Conservation (phyloP, 805 yeast species). For the Candida taoyuanica region DNA sequence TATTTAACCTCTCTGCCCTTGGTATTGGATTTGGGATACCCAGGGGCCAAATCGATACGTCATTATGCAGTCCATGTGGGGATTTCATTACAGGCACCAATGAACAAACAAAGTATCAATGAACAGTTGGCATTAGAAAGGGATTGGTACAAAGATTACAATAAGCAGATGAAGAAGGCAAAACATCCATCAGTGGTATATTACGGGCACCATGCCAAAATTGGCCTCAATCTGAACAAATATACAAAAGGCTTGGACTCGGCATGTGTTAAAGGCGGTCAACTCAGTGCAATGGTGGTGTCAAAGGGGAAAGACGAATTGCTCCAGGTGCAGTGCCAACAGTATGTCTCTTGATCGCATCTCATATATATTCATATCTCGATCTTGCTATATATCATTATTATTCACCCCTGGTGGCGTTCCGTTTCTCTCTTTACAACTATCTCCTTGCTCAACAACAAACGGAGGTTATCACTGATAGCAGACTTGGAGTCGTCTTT, state of each 20-base stretch:
- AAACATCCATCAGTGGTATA: conserved; percentile 31
- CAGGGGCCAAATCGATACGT: conserved; percentile 42
- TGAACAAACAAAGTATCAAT: conserved; percentile 45
- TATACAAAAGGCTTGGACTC: conserved; percentile 79
- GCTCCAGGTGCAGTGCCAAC: conserved; percentile 15
- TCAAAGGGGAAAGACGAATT: conserved; percentile 9
- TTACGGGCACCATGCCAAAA: conserved; percentile 87
- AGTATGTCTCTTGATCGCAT: conserved; percentile 2
- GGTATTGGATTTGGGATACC: conserved; percentile 56
- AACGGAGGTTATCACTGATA: conserved; percentile 49
- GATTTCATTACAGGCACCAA: conserved; percentile 6
- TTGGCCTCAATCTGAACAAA: conserved; percentile 61
- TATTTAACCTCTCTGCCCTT: conserved; percentile 62
- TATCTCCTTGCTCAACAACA: conserved; percentile 53
- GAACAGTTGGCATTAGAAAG: conserved; percentile 66
- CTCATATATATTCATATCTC: not conserved
- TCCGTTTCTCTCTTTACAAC: conserved; percentile 57
- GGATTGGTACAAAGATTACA: conserved; percentile 46
- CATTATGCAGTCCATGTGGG: conserved; percentile 20
- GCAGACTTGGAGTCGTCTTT: conserved; percentile 23
- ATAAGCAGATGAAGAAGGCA: conserved; percentile 18
- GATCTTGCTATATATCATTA: no score
- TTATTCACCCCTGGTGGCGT: conserved; percentile 21
- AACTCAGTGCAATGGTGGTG: conserved; percentile 50
- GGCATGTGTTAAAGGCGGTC: conserved; percentile 74